A percentile compares a stretch with the other conserved stretches of the same genome.
Conservation (phyloP, 2,329 filamentous ascomycete species). For the Monilinia polystroma region DNA sequence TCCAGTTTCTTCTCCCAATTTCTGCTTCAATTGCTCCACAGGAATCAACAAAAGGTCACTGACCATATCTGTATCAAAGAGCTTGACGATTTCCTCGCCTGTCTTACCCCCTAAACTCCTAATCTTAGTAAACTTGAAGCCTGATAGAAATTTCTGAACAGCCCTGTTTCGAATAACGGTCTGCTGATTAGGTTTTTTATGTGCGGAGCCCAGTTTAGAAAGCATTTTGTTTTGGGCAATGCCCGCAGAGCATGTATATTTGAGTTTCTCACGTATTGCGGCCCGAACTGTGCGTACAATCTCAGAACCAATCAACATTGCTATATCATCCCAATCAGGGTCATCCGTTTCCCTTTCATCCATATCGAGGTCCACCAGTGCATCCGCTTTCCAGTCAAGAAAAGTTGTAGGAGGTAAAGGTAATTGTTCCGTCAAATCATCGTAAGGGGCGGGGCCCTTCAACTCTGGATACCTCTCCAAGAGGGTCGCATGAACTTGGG, state of each 20-base stretch:
- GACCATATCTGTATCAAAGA: slow-evolving; percentile 78
- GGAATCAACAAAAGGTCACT: slow-evolving; percentile 71
- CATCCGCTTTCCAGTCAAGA: slow-evolving; percentile 80
- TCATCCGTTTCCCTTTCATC: slow-evolving; percentile 72
- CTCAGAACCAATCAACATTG: slow-evolving; percentile 81
- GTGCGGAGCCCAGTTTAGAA: slow-evolving; percentile 85
- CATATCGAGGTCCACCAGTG: slow-evolving; percentile 74
- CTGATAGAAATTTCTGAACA: slow-evolving; percentile 71
- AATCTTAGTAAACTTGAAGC: slow-evolving; percentile 93
- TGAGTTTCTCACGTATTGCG: slow-evolving; percentile 65
- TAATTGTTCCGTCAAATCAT: slow-evolving; percentile 68
- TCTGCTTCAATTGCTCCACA: slow-evolving; percentile 72
- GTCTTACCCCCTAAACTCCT: slow-evolving; percentile 93
- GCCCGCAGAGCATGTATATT: slow-evolving; percentile 90
- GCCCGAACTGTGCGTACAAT: slow-evolving; percentile 76
- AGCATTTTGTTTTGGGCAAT: slow-evolving; percentile 92
- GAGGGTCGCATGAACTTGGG: slow-evolving; percentile 74
- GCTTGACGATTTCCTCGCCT: slow-evolving; percentile 79
- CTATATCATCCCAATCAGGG: slow-evolving; percentile 95
- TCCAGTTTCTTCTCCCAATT: slow-evolving; percentile 80
- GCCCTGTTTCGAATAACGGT: slow-evolving; percentile 90
- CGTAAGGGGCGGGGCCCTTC: slow-evolving; percentile 63
- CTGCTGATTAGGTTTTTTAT: slow-evolving; percentile 92
- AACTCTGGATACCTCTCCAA: slow-evolving; percentile 77
- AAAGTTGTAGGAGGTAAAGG: slow-evolving; percentile 71